These are phyloP conservation scores for Nothophaeocryptopus gaeumannii DNA, from an alignment of 2,329 filamentous ascomycete genomes.

Conservation along the genomic window DNA sequence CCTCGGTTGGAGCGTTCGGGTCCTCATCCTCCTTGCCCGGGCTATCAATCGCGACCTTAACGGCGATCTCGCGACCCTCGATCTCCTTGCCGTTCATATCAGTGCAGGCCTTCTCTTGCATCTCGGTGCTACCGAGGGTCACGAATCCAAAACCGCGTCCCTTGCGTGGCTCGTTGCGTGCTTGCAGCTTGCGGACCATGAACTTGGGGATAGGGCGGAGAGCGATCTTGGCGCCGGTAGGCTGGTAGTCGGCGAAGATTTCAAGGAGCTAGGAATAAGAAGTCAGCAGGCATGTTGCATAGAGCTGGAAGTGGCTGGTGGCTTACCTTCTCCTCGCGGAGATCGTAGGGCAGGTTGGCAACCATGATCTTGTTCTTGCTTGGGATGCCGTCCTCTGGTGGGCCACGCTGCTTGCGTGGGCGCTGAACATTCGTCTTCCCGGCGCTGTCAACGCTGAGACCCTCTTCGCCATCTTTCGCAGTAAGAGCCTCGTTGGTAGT, in stretches of 20 bases:
- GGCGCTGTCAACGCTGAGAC: constrained; percentile 40
- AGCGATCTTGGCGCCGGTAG: constrained; percentile 94
- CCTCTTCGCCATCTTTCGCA: constrained; percentile 51
- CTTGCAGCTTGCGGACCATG: constrained; percentile 99
- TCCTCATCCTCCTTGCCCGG: constrained; percentile 95
- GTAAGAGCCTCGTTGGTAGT: constrained; percentile 55
- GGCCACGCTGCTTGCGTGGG: constrained; percentile 79
- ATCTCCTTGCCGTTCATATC: constrained; percentile 99
- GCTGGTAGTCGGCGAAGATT: constrained; percentile 89
- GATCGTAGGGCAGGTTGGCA: constrained; percentile 96
- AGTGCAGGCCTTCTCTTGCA: constrained; percentile 91
- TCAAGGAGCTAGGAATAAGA: constrained; percentile 74
- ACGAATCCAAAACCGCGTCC: constrained; percentile 98
- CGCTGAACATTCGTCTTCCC: constrained; percentile 50
- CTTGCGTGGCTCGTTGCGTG: constrained; percentile 96
- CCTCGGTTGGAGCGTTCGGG: constrained; percentile 48
- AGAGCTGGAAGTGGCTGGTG: neutral
- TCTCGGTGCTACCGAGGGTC: constrained; percentile 88
- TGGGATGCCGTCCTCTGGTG: constrained; percentile 92
- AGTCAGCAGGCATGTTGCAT: constrained; percentile 27
- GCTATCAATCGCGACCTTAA: constrained; percentile 99
- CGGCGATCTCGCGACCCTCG: constrained; percentile 96
- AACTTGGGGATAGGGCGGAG: constrained; percentile 97
- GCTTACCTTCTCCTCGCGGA: constrained; percentile 91
- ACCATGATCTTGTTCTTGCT: constrained; percentile 99